Evolutionary conservation across 2,329 filamentous ascomycete species (phyloP), one percentile per base, ranked within the genome.

Genomic region (Ascomycota sp.): DNA sequence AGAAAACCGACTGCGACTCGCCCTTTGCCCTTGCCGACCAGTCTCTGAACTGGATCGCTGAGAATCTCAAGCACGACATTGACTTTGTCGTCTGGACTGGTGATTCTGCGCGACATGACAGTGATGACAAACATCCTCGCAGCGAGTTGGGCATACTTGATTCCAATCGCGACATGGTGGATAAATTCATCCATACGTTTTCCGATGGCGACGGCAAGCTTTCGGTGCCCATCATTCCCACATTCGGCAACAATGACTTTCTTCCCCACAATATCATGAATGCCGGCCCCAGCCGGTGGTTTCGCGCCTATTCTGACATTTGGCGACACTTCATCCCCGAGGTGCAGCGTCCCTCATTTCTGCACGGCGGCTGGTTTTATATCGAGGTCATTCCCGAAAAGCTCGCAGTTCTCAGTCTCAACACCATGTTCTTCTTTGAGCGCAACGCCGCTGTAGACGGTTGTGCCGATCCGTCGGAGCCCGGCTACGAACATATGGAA

Each of bases 191-290:
- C 28, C 67, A 83, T 13, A 62, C 78, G 8, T 93, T 94, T 23
- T 58, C 65, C 25, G 60, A 59, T n/a, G 57, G 59, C 22, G 58
- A 67, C 31, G 67, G 69, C 33, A 38, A 38, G 24, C 65, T 83
- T 34, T 52, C 63, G 9, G 65, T 95, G 4, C 86, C 89, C 4
- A 69, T 95, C 20, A 63, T 98, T 13, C 85, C 89, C 0, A 94
- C 75, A 0, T 75, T 94, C 40, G 89, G 89, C 35, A 98, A 98
- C 57, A 98, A 98, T 52, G 89, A 98, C 45, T 85, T 98, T 34
- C 69, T 94, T 35, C 89, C 89, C 2, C 89, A 98, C 56, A 98
- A 98, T 44, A 91, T 95, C 45, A 73, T 98, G 48, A 60, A 71
- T 25, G 63, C 69, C 1, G 89, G 86, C 0, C 89, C 89, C 11